A percentile compares a stretch with the other conserved stretches of the same genome.
Conservation (phyloP, 2,329 filamentous ascomycete species). For the Pseudogymnoascus sp. region DNA sequence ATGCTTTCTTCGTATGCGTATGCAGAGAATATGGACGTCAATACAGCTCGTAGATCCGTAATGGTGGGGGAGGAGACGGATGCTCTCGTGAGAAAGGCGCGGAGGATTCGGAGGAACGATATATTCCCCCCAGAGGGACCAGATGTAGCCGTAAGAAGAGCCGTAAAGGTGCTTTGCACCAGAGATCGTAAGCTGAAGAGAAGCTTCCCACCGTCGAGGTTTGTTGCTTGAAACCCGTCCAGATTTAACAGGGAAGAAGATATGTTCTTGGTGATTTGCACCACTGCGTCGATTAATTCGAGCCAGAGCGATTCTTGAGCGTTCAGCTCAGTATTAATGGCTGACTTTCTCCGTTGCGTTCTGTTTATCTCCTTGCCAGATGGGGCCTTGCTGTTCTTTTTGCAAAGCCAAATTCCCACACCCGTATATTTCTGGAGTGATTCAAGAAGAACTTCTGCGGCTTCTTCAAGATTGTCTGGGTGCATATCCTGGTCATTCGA, state of each 20-base stretch:
- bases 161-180: conserved; percentile 86
- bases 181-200: conserved; percentile 62
- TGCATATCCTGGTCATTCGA: conserved; percentile 50
- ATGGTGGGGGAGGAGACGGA: conserved; percentile 76
- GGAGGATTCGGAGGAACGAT: conserved; percentile 81
- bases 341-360: conserved; percentile 36
- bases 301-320: conserved; percentile 52
- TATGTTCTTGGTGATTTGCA: conserved; percentile 56
- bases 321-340: conserved; percentile 37
- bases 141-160: conserved; percentile 71
- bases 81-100: conserved; percentile 78
- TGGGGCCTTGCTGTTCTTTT: conserved; percentile 65
- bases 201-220: conserved; percentile 52
- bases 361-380: background rate
- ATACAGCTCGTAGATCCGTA: conserved; percentile 74
- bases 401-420: conserved; percentile 93
- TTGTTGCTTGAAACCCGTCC: conserved; percentile 19
- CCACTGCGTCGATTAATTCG: conserved; percentile 50
- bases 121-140: conserved; percentile 41
- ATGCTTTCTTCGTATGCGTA: conserved; percentile 95
- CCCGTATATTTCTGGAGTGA: conserved; percentile 82
- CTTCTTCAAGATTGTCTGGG: conserved; percentile 47
- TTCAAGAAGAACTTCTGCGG: conserved; percentile 65
- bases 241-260: conserved; percentile 45
- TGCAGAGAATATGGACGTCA: conserved; percentile 85